Conservation (phyloP, 768 basidiomycete species). For the Tephrocybe sp. region DNA sequence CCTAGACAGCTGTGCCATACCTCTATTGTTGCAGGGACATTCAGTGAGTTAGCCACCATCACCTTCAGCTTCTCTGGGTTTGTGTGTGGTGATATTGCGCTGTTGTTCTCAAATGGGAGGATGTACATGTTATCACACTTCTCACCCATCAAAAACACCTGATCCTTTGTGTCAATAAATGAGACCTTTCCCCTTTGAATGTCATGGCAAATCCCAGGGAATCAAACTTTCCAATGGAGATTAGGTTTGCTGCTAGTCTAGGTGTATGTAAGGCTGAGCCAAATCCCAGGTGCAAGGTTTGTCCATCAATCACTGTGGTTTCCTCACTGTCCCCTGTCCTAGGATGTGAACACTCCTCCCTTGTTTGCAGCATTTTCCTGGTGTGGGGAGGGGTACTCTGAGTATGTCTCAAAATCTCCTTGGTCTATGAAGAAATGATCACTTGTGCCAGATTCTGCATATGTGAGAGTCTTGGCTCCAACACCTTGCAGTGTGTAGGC, state of each 20-base stretch:
- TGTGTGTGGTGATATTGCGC: too few relatives aligned
- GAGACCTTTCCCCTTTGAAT: background rate
- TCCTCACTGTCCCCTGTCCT: background rate
- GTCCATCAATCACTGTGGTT: background rate
- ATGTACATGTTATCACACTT: too few relatives aligned
- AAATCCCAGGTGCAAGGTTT: background rate
- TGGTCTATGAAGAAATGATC: constrained; percentile 6
- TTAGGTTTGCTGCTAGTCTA: constrained; percentile 1
- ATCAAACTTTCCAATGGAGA: constrained; percentile 4
- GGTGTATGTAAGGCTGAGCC: background rate
- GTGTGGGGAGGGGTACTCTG: background rate
- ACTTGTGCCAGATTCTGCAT: constrained; percentile 2
- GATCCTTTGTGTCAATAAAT: background rate
- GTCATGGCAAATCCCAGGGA: background rate
- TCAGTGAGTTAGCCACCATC: too few relatives aligned
- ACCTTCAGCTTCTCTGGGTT: too few relatives aligned
- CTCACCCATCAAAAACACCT: background rate
- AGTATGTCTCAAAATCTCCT: too few relatives aligned
- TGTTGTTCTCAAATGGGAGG: too few relatives aligned
- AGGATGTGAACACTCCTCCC: background rate
- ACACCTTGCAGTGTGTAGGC: too few relatives aligned
- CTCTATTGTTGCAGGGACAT: too few relatives aligned
- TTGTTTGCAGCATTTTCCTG: background rate
- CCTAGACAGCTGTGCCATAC: too few relatives aligned
- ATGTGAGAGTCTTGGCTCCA: background rate